These are phyloP conservation scores for Hydnomerulius pinastri DNA, from an alignment of 768 basidiomycete genomes.

Conservation along the genomic window DNA sequence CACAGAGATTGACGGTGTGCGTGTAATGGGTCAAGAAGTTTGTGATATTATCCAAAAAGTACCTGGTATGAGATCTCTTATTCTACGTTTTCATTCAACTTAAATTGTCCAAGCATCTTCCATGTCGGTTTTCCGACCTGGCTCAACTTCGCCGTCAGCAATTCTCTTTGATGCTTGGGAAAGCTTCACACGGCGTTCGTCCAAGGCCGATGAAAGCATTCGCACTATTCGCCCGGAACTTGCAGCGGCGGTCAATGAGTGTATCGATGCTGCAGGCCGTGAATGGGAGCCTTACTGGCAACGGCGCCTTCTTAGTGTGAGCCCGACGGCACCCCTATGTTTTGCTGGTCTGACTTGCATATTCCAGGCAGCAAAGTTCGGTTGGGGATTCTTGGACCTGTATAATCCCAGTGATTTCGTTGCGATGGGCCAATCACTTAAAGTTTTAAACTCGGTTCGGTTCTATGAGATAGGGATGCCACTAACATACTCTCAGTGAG, in stretches of 20 bases:
- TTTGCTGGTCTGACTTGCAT: not conserved
- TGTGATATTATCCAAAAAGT: conserved; percentile 95
- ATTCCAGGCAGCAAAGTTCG: conserved; percentile 91
- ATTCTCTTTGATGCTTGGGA: conserved; percentile 93
- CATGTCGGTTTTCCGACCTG: conserved; percentile 85
- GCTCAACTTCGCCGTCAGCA: conserved; percentile 88
- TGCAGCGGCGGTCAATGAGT: conserved; percentile 84
- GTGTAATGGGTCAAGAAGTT: conserved; percentile 76
- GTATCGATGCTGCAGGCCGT: conserved; percentile 89
- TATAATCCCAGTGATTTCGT: conserved; percentile 93
- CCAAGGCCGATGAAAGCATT: conserved; percentile 92
- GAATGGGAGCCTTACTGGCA: conserved; percentile 95
- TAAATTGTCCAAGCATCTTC: conserved; percentile 59
- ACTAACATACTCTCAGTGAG: conserved; percentile 87
- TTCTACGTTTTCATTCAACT: not conserved
- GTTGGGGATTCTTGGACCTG: conserved; percentile 89
- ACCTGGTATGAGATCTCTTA: conserved; percentile 55
- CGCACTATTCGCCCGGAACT: conserved; percentile 86
- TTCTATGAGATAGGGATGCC: conserved; percentile 93
- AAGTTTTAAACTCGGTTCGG: conserved; percentile 91
- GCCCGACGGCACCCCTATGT: conserved; percentile 13
- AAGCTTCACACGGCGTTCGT: conserved; percentile 78
- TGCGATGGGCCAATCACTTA: conserved; percentile 87
- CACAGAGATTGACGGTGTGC: conserved; percentile 87
- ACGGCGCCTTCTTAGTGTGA: conserved; percentile 77